Evolutionary conservation across 1,284 basidiomycete species (phyloP).

Genomic region (Cryptococcus sp.): DNA sequence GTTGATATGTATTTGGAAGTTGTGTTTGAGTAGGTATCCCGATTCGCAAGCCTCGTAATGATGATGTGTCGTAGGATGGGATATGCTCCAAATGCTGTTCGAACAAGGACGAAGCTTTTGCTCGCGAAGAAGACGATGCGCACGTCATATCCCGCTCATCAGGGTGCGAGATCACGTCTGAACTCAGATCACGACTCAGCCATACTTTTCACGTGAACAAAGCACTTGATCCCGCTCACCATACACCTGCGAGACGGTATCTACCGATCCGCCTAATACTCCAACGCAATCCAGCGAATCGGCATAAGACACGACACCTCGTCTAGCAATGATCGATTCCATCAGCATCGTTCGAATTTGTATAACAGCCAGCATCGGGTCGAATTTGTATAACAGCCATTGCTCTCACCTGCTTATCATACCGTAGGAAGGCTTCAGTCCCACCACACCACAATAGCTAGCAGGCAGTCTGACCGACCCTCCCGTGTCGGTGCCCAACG

Average conservation of each 20-base stretch:
- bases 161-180: slow-evolving; percentile 66
- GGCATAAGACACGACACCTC: slow-evolving; percentile 89
- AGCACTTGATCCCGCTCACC: slow-evolving; percentile 55
- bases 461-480: slow-evolving; percentile 92
- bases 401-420: slow-evolving; percentile 70
- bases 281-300: slow-evolving; percentile 96
- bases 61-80: not conserved
- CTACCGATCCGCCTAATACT: slow-evolving; percentile 65
- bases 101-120: slow-evolving; percentile 2
- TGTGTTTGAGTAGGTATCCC: slow-evolving; percentile 40
- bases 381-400: not conserved
- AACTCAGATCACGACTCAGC: not conserved
- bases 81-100: not conserved
- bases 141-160: slow-evolving; percentile 81
- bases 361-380: not conserved
- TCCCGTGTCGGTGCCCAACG: slow-evolving; percentile 91
- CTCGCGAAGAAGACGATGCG: slow-evolving; percentile 57
- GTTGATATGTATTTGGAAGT: slow-evolving; percentile 24
- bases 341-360: not conserved
- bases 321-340: slow-evolving; percentile 57
- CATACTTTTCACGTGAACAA: not conserved
- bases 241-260: slow-evolving; percentile 62
- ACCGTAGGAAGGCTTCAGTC: slow-evolving; percentile 94
- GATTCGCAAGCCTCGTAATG: slow-evolving; percentile 33
- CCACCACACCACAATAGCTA: slow-evolving; percentile 88